A percentile compares a stretch with the other conserved stretches of the same genome.
phyloP scores from a whole-genome alignment of 2,329 filamentous ascomycete genomes.

The Plectosphaerella plurivora region DNA sequence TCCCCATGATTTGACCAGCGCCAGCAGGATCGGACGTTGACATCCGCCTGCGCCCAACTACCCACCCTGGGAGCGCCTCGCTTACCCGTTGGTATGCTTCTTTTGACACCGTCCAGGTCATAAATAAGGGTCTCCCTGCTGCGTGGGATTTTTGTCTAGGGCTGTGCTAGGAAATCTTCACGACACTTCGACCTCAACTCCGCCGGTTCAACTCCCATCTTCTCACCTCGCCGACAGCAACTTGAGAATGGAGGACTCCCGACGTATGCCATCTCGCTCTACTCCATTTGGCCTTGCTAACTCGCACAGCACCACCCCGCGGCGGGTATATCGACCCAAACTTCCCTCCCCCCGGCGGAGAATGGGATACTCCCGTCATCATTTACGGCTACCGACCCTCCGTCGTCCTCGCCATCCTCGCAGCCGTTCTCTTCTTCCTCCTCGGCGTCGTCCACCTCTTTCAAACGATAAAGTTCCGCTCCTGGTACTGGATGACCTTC shows the following conservation, averaged over 20 bases:
- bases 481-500: conserved; percentile 43
- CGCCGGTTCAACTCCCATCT: not conserved
- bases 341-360: conserved; percentile 42
- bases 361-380: conserved; percentile 41
- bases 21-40: not conserved
- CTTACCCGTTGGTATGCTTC: not conserved
- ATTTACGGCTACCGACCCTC: conserved; percentile 46
- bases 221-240: not conserved
- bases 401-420: conserved; percentile 37
- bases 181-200: not conserved
- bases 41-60: not conserved
- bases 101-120: not conserved
- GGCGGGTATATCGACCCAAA: conserved; percentile 44
- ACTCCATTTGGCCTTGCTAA: conserved; percentile 2
- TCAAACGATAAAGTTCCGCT: conserved; percentile 29
- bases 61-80: not conserved
- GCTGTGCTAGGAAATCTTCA: not conserved
- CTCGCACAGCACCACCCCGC: conserved; percentile 7
- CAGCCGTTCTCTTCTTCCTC: conserved; percentile 36
- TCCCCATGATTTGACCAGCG: not conserved
- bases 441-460: conserved; percentile 30
- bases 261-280: conserved; percentile 5
- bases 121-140: not conserved
- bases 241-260: conserved; percentile 4
- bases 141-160: not conserved